These are phyloP conservation scores for Amanita rimosa DNA, from an alignment of 768 basidiomycete genomes.

Conservation along the genomic window DNA sequence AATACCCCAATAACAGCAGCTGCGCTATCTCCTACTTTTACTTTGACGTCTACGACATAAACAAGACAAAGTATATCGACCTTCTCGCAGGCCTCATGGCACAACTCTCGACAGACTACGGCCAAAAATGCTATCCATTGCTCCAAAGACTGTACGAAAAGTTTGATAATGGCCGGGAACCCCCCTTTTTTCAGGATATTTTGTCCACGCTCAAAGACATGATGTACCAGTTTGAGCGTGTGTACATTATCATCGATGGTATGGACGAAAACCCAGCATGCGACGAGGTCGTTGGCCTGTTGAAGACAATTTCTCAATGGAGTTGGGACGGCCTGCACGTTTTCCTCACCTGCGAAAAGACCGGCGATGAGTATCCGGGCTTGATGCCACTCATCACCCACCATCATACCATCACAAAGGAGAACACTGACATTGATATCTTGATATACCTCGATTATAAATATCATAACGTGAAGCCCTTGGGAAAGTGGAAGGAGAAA, in stretches of 20 bases:
- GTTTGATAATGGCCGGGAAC: not conserved
- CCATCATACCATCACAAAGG: not conserved
- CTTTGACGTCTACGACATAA: conserved; percentile 2
- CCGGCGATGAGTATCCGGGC: not conserved
- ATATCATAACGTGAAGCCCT: not conserved
- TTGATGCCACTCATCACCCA: not conserved
- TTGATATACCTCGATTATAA: not conserved
- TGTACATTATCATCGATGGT: not conserved
- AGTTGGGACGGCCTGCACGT: not conserved
- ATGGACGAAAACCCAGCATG: not conserved
- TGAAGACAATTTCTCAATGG: not conserved
- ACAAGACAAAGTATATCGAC: not conserved
- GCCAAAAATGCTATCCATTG: not conserved
- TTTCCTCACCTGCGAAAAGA: not conserved
- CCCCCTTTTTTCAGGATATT: not conserved
- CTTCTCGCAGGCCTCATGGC: not conserved
- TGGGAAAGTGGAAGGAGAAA: not conserved
- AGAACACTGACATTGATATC: not conserved
- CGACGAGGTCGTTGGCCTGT: not conserved
- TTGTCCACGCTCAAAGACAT: not conserved
- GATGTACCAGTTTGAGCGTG: not conserved
- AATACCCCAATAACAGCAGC: not conserved
- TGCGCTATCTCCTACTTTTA: not conserved
- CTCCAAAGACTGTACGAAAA: not conserved
- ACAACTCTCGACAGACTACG: not conserved